phyloP scores from a whole-genome alignment of 2,329 filamentous ascomycete species.

The Didymella pomorum region DNA sequence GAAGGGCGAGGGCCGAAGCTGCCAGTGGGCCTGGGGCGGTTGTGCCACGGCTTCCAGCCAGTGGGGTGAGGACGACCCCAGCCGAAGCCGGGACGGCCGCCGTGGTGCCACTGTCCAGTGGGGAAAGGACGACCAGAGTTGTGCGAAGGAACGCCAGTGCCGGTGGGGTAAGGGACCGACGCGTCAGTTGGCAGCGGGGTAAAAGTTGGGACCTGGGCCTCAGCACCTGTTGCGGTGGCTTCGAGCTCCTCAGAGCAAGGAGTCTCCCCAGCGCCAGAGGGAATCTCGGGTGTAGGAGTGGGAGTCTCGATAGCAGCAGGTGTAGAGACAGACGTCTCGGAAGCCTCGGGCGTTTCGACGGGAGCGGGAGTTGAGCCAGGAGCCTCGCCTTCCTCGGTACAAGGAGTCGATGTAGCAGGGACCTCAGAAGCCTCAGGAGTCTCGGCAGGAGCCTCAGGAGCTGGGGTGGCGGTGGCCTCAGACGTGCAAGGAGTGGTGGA shows the following conservation, averaged over 20 bases:
- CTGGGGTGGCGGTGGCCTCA: slow-evolving; percentile 16
- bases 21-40: slow-evolving; percentile 12
- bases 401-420: not conserved
- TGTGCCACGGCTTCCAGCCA: slow-evolving; percentile 25
- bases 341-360: not conserved
- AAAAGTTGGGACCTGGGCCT: slow-evolving; percentile 6
- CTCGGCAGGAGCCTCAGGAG: slow-evolving; percentile 3
- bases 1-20: slow-evolving; percentile 14
- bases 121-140: slow-evolving; percentile 17
- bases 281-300: slow-evolving; percentile 1
- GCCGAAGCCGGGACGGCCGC: slow-evolving; percentile 22
- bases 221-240: slow-evolving; percentile 9
- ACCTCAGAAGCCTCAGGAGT: slow-evolving; percentile 3
- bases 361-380: not conserved
- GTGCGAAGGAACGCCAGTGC: slow-evolving; percentile 8
- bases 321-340: not conserved
- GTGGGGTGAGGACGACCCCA: slow-evolving; percentile 30
- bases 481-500: slow-evolving; percentile 26
- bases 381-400: not conserved
- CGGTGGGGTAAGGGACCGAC: slow-evolving; percentile 1
- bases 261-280: slow-evolving; percentile 14
- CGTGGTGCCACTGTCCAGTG: slow-evolving; percentile 16
- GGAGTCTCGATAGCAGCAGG: not conserved
- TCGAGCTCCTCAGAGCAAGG: slow-evolving; percentile 12
- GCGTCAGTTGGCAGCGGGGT: slow-evolving; percentile 7